Evolutionary conservation across 2,329 filamentous ascomycete species (phyloP), one percentile per base, ranked within the genome.

Genomic region (Fusarium torreyae): DNA sequence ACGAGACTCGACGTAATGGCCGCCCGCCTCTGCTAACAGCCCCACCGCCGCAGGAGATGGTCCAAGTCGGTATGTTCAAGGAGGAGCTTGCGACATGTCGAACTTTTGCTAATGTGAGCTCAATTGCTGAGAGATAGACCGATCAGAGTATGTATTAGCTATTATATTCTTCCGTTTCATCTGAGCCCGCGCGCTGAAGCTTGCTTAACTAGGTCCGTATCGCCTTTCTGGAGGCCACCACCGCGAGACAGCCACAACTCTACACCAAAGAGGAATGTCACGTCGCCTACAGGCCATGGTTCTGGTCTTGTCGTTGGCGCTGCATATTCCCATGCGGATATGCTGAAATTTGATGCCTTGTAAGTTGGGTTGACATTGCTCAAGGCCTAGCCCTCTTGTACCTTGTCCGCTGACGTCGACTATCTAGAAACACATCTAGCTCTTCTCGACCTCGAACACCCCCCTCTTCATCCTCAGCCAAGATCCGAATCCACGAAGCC

Each of bases 251-350:
- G 57, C 20, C 65, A 63, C 54, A 71, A 48, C 76, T 76, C 82
- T 59, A 81, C 83, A 18, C 80, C 85, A 36, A 89, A 86, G 77
- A 86, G 85, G 74, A 81, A 83, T 72, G 74, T 75, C 22, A 78
- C 78, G 50, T 74, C 76, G 22, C 74, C 79, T 42, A 69, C 70
- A 33, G 78, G 83, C 52, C 86, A 87, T 77, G 90, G 92, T 73
- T 82, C 89, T 51, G 89, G 85, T 75, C 88, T 95, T 66, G 92
- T 99, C 36, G 92, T 98, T 63, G 96, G 96, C 72, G 96, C 96
- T 58, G 92, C 94, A 45, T 99, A 99, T 79, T 98, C 96, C 15
- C 96, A 99, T 81, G 93, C 95, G 28, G 94, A 98, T 81, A 93
- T 97, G 77, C 86, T 98, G 74, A 97, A 95, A 80, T 92, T 95